phyloP scores from a whole-genome alignment of 805 yeast genomes.

The Torulaspora gathmanii region DNA sequence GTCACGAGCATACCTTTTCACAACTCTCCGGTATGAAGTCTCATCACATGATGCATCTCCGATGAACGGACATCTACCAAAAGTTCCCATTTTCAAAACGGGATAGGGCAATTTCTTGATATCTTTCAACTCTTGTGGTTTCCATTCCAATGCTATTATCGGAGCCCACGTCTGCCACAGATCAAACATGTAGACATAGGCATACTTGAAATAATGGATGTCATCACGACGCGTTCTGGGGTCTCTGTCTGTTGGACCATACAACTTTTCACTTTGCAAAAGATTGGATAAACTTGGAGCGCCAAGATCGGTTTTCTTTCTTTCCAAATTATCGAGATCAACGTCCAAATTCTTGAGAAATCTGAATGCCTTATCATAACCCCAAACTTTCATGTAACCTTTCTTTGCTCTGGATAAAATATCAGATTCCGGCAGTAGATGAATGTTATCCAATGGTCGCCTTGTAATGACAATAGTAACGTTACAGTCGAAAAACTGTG shows the following conservation, averaged over 20 bases:
- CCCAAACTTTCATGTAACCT: conserved; percentile 77
- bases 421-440: conserved; percentile 49
- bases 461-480: conserved; percentile 77
- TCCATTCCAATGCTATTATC: conserved; percentile 79
- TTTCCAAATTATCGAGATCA: conserved; percentile 30
- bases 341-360: conserved; percentile 65
- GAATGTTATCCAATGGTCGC: conserved; percentile 43
- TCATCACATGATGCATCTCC: conserved; percentile 43
- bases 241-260: conserved; percentile 86
- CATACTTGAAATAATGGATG: conserved; percentile 70
- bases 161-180: conserved; percentile 74
- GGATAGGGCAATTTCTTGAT: conserved; percentile 39
- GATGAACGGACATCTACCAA: conserved; percentile 81
- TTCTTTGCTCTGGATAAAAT: conserved; percentile 58
- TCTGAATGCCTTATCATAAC: conserved; percentile 75
- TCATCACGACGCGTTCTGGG: conserved; percentile 82
- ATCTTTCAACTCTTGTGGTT: conserved; percentile 32
- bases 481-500: conserved; percentile 52
- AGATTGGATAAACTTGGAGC: conserved; percentile 50
- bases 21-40: conserved; percentile 25
- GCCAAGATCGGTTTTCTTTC: conserved; percentile 23
- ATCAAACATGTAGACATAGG: conserved; percentile 77
- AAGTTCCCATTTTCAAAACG: conserved; percentile 31
- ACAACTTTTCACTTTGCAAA: conserved; percentile 75
- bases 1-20: conserved; percentile 34